Evolutionary conservation across 495 filamentous ascomycete species (phyloP).

Genomic region (Tetracladium setigerum): DNA sequence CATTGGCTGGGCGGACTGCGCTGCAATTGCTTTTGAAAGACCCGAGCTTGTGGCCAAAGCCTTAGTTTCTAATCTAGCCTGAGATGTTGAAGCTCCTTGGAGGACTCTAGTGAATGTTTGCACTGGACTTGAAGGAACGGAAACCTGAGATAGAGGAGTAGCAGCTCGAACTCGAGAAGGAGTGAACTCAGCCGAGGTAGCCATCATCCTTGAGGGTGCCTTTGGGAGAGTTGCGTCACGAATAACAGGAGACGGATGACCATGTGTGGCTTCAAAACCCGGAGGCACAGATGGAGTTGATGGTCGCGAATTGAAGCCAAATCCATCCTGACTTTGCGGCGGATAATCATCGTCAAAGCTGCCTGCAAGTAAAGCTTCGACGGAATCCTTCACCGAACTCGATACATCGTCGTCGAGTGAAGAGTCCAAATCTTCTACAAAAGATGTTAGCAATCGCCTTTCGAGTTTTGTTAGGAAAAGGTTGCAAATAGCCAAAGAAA

Average conservation of each 20-base stretch:
- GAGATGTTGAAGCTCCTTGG: constrained; percentile 1
- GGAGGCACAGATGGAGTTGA: constrained; percentile 58
- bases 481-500: constrained; percentile 16
- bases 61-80: constrained; percentile 41
- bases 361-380: constrained; percentile 51
- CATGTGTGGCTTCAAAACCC: constrained; percentile 52
- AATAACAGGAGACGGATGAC: constrained; percentile 38
- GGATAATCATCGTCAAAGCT: constrained; percentile 27
- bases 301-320: constrained; percentile 37
- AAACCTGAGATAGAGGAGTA: constrained; percentile 18
- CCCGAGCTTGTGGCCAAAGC: constrained; percentile 35
- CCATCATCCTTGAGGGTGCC: constrained; percentile 11
- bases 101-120: not conserved
- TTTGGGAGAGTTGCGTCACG: constrained; percentile 26
- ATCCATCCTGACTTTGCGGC: constrained; percentile 14
- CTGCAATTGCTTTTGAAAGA: constrained; percentile 37
- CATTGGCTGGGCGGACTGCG: constrained; percentile 30
- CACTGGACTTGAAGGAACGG: constrained; percentile 8
- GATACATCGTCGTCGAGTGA: constrained; percentile 44
- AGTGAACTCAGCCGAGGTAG: constrained; percentile 20
- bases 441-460: constrained; percentile 8
- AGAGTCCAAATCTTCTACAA: constrained; percentile 27
- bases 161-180: constrained; percentile 16
- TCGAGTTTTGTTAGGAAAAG: constrained; percentile 1
- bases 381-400: no score